Evolutionary conservation across 2,329 filamentous ascomycete species (phyloP).

Genomic region (Colletotrichum tropicicola): DNA sequence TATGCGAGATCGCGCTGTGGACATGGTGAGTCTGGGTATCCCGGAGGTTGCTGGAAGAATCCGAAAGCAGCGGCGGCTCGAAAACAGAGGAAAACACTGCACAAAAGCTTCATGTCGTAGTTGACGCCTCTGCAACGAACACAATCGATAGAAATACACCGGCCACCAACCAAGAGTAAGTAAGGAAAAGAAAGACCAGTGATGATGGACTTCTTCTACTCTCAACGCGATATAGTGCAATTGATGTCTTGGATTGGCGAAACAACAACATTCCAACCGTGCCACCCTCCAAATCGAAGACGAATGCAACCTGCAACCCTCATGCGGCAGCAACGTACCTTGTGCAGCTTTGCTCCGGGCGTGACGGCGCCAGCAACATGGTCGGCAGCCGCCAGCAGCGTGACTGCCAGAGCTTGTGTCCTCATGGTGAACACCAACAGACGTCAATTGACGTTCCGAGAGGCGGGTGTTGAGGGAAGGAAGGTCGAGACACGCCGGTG

Average conservation of each 20-base stretch:
- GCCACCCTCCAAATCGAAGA: not conserved
- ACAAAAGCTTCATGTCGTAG: not conserved
- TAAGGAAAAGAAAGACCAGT: not conserved
- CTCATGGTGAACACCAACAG: conserved; percentile 4
- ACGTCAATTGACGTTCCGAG: not conserved
- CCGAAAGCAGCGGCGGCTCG: not conserved
- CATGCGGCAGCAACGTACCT: conserved; percentile 17
- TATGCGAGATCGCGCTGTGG: conserved; percentile 39
- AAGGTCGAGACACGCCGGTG: not conserved
- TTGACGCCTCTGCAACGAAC: not conserved
- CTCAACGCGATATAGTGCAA: not conserved
- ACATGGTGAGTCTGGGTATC: not conserved
- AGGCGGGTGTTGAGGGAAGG: not conserved
- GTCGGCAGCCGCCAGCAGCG: conserved; percentile 18
- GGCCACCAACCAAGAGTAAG: too few relatives aligned
- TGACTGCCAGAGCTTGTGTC: conserved; percentile 16
- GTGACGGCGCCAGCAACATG: conserved; percentile 3
- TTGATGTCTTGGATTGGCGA: not conserved
- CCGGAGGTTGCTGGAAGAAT: not conserved
- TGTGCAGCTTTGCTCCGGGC: conserved; percentile 9
- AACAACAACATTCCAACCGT: not conserved
- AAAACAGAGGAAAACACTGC: not conserved
- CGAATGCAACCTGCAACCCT: not conserved
- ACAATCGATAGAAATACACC: not conserved
- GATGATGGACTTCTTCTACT: not conserved